phyloP scores from a whole-genome alignment of 768 basidiomycete species.

The Tricholoma hemisulphureum region DNA sequence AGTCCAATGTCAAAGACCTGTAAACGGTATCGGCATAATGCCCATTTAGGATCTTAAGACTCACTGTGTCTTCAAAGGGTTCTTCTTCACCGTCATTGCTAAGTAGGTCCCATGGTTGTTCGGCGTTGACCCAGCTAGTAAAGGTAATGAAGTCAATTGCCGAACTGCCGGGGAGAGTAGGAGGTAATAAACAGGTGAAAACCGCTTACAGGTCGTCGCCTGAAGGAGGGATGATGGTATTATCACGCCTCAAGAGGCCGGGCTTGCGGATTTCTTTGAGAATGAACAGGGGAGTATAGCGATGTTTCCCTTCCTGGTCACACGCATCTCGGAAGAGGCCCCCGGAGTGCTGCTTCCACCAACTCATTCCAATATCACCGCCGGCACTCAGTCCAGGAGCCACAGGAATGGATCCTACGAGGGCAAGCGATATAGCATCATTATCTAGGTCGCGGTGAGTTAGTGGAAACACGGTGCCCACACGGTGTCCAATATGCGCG shows the following conservation, averaged over 20 bases:
- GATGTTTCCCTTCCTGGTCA: background rate
- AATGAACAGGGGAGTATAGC: background rate
- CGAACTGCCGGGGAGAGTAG: too few species aligned
- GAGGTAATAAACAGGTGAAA: too few species aligned
- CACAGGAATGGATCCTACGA: background rate
- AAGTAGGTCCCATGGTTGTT: background rate
- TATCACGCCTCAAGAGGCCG: background rate
- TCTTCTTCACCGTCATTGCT: background rate
- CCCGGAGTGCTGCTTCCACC: background rate
- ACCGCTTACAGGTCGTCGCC: background rate
- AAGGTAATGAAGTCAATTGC: too few species aligned
- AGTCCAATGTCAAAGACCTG: background rate
- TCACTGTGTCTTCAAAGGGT: background rate
- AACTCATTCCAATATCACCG: background rate
- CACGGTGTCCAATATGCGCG: background rate
- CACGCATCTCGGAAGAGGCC: background rate
- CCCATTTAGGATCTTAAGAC: background rate
- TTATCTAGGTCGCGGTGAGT: background rate
- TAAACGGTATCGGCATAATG: background rate
- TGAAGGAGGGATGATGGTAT: background rate
- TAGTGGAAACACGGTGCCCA: background rate
- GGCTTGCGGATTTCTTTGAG: background rate
- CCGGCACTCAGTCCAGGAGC: background rate
- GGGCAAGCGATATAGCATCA: background rate
- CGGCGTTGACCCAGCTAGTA: background rate